Base-by-base conservation (phyloP, 2,329 filamentous ascomycete species). In the Aaosphaeria pasadenensis region DNA sequence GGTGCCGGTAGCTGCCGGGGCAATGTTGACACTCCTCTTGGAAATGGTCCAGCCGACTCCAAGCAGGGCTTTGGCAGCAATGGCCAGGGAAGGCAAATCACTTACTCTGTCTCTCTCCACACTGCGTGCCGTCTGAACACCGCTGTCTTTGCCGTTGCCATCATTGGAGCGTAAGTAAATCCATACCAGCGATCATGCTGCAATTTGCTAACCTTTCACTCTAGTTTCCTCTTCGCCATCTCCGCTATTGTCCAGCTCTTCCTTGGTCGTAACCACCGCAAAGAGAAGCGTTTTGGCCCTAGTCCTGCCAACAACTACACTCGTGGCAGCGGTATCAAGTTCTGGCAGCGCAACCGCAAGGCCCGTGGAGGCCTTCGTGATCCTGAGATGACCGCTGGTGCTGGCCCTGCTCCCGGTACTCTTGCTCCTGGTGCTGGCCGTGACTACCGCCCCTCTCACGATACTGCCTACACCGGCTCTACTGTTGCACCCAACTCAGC, bases 41-140 rank as follows among this genome's bases (percentile, higher is more conserved):
- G 91, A 35, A 77, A 67, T 4, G 88, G 87, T 5, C 71, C 79
- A 6, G 75, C 80, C 1, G 66, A 68, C 43, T 72, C 74, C 29
- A 72, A 77, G 33, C 76, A 78, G 32, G 72, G 77, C n/a, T 72
- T 75, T 39, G 74, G 74, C 58, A 75, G 74, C 33, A 71, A 71
- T 40, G 63, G 60, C 38, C 45, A 62, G 35, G 66, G 66, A 44
- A 56, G 72, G 49, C 72, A 74, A 47, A 51, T 69, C 42, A 76
- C 73, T 42, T 77, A 77, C 57, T 51, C 70, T 28, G 71, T 74
- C 4, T 74, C 66, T 30, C 71, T 80, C 40, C 70, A 71, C n/a
- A 81, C 82, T 51, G 84, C 86, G 1, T 96, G 91, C 75, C 78
- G 78, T 50, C 75, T 96, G 57, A 83, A 95, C 72, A 89, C 85